Percentiles rank a stretch among this genome's conserved stretches.
Evolutionary conservation across 2,329 filamentous ascomycete genomes (phyloP).

Genomic region (Claviceps purpurea): DNA sequence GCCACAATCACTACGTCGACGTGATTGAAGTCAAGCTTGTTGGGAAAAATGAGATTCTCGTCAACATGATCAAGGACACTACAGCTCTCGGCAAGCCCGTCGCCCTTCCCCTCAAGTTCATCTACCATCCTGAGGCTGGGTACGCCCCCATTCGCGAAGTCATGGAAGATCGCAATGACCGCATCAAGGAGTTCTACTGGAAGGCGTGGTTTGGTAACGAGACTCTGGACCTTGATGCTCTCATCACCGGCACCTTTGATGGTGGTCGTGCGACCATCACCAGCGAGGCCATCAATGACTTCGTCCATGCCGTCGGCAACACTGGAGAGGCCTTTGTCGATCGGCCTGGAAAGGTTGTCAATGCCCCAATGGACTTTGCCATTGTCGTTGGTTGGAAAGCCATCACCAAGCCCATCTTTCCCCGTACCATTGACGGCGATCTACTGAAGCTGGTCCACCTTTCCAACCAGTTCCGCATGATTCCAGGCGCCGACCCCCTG

Average conservation of each 20-base stretch:
- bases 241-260: conserved; percentile 78
- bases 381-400: conserved; percentile 99
- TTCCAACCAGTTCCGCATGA: conserved; percentile 96
- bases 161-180: conserved; percentile 91
- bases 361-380: conserved; percentile 96
- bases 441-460: conserved; percentile 91
- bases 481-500: conserved; percentile 83
- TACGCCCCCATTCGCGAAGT: conserved; percentile 97
- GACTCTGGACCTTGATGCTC: conserved; percentile 65
- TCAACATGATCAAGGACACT: conserved; percentile 87
- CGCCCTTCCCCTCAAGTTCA: conserved; percentile 77
- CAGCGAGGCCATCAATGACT: conserved; percentile 89
- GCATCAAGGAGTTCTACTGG: conserved; percentile 99
- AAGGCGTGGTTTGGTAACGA: conserved; percentile 92
- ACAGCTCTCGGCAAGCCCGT: conserved; percentile 73
- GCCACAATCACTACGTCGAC: conserved; percentile 74
- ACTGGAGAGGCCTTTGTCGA: conserved; percentile 96
- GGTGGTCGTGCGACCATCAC: conserved; percentile 81
- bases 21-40: conserved; percentile 75
- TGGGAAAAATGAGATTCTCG: conserved; percentile 64
- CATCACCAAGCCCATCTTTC: conserved; percentile 98
- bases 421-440: conserved; percentile 88
- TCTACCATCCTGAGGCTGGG: conserved; percentile 85
- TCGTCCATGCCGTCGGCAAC: conserved; percentile 97
- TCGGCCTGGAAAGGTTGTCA: conserved; percentile 83